phyloP scores from a whole-genome alignment of 495 filamentous ascomycete species.

The Xylaria venustula region DNA sequence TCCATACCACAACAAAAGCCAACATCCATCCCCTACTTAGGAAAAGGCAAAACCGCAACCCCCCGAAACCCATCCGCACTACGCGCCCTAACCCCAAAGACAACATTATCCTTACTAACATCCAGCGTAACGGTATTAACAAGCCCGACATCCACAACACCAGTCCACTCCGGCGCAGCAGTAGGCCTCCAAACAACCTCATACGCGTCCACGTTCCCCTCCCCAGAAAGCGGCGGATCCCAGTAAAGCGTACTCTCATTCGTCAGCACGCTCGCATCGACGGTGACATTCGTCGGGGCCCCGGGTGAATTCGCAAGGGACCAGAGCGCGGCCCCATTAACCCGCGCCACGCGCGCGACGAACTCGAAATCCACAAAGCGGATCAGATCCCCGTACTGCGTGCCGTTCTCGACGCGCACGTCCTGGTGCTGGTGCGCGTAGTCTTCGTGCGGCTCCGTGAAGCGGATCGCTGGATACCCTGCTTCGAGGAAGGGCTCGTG shows the following conservation, averaged over 20 bases:
- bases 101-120: slow-evolving; percentile 53
- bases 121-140: slow-evolving; percentile 36
- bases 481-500: slow-evolving; percentile 49
- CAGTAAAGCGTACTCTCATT: slow-evolving; percentile 47
- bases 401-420: slow-evolving; percentile 38
- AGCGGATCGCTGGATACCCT: slow-evolving; percentile 50
- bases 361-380: slow-evolving; percentile 55
- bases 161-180: slow-evolving; percentile 45
- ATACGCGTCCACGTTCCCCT: slow-evolving; percentile 33
- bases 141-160: slow-evolving; percentile 39
- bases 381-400: slow-evolving; percentile 49
- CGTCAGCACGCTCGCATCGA: slow-evolving; percentile 41
- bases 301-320: slow-evolving; percentile 47
- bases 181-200: slow-evolving; percentile 53
- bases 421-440: slow-evolving; percentile 57
- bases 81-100: slow-evolving; percentile 51
- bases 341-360: slow-evolving; percentile 47
- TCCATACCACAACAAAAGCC: too few relatives aligned
- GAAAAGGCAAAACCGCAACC: slow-evolving; percentile 30
- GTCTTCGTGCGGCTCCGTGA: slow-evolving; percentile 55
- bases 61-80: slow-evolving; percentile 39
- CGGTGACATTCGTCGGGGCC: slow-evolving; percentile 41
- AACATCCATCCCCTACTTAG: slow-evolving; percentile 3
- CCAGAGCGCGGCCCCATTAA: slow-evolving; percentile 52
- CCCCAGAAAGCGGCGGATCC: slow-evolving; percentile 22